Percentiles rank a stretch among this genome's conserved stretches.
phyloP scores from a whole-genome alignment of 1,284 basidiomycete species.

The Irpex sp. region DNA sequence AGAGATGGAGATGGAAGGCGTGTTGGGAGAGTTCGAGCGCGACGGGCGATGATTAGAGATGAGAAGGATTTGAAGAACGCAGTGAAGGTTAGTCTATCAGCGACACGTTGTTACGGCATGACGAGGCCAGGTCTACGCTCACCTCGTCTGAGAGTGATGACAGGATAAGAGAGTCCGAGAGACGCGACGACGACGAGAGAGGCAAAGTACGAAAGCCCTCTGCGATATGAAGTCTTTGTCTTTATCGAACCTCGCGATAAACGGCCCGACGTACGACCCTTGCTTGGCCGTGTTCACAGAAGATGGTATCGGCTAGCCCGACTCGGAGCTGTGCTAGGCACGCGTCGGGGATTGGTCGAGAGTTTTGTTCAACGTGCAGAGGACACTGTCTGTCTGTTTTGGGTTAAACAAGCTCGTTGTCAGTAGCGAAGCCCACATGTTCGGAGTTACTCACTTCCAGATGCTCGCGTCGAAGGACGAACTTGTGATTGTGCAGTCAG shows the following conservation, averaged over 20 bases:
- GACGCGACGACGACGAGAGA: neutral
- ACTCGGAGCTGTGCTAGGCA: neutral
- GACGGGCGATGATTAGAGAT: neutral
- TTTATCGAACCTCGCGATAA: neutral
- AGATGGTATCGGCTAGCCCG: neutral
- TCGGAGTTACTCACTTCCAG: neutral
- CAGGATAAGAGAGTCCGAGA: neutral
- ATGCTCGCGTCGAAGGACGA: too few relatives aligned
- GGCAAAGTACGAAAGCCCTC: neutral
- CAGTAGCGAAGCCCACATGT: neutral
- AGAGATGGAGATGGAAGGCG: neutral
- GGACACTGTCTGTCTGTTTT: neutral
- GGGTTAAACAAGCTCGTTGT: neutral
- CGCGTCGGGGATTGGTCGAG: neutral
- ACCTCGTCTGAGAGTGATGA: neutral
- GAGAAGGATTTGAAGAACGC: neutral
- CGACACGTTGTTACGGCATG: neutral
- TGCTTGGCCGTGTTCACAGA: neutral
- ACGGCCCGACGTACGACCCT: neutral
- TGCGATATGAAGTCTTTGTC: neutral
- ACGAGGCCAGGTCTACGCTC: neutral
- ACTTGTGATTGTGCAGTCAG: neutral
- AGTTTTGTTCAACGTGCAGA: neutral
- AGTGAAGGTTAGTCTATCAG: neutral
- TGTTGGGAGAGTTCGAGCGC: neutral